Conservation (phyloP, 768 basidiomycete species). For the Omphalotus guepiniiformis region DNA sequence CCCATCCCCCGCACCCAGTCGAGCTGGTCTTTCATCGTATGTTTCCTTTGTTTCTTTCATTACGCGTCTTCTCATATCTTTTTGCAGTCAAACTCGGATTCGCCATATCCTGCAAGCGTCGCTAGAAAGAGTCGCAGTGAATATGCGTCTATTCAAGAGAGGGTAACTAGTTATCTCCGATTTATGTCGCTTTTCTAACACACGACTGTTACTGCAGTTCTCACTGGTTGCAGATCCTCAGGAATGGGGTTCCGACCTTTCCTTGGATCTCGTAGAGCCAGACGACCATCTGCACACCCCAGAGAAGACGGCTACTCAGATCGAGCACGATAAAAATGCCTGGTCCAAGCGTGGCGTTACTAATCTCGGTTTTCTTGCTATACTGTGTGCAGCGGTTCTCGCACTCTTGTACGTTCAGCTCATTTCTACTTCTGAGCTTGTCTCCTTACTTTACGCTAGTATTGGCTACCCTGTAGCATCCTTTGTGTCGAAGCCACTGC, state of each 20-base stretch:
- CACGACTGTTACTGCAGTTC: conserved; percentile 30
- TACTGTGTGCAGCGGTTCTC: conserved; percentile 33
- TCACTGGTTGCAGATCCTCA: conserved; percentile 50
- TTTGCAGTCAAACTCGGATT: conserved; percentile 13
- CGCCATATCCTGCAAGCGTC: conserved; percentile 16
- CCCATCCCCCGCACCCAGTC: conserved; percentile 5
- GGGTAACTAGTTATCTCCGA: background rate
- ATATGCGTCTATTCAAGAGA: conserved; percentile 19
- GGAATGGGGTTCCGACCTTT: conserved; percentile 51
- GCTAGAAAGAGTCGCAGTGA: conserved; percentile 8
- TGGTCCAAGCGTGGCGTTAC: conserved; percentile 61
- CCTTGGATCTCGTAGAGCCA: conserved; percentile 37
- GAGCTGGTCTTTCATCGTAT: conserved; percentile 4
- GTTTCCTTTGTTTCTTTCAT: background rate
- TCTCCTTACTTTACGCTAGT: conserved; percentile 13
- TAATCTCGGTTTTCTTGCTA: conserved; percentile 55
- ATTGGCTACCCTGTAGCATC: conserved; percentile 35
- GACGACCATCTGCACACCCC: conserved; percentile 32
- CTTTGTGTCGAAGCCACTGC: conserved; percentile 23
- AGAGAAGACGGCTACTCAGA: conserved; percentile 22
- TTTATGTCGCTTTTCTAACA: background rate
- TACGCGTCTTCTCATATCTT: background rate
- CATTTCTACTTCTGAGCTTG: conserved; percentile 28
- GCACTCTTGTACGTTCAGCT: conserved; percentile 40
- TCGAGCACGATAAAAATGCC: conserved; percentile 41